Evolutionary conservation across 768 basidiomycete species (phyloP), one percentile per base, ranked within the genome.

Genomic region (Boletus bicolor): DNA sequence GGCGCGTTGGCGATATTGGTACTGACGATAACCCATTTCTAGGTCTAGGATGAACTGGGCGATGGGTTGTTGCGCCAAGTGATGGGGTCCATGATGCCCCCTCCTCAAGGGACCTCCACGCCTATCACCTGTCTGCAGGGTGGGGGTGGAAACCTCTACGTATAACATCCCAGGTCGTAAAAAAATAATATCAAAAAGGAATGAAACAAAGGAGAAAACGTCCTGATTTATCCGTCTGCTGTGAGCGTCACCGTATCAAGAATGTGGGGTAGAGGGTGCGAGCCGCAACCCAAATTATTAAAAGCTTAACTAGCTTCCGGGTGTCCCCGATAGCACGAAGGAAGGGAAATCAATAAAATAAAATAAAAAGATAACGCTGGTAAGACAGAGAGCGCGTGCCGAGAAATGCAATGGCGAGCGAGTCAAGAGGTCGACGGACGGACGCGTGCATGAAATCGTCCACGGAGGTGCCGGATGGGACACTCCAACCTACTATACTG

Each of bases 401-500:
- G 30, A 21, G 47, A 14, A 42, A 50, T 5, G 17, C 14, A 30
- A 51, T 17, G 12, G 14, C 44, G 30, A 57, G 44, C n/a, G 34
- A 49, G 44, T 6, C 2, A 28, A 38, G 17, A 47, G 12, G 49
- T 15, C 12, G 30, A 19, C 35, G 15, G 47, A 28, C 14, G 41
- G 61, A 53, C 48, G 34, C 32, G 7, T 51, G 57, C 53, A 4
- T 46, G 58, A 54, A 32, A 61, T 46, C 48, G 36, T 17, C 56
- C 48, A 56, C 30, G 47, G 60, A 26, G 42, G 59, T 6, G 28
- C 28, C 62, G 30, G 26, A 59, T 62, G 60, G 68, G 75, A 76
- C 78, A 69, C 78, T 72, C 75, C 64, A 52, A 32, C 65, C 73
- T 74, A 77, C 77, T 77, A 79, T 79, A 75, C 78, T 74, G 78